Evolutionary conservation across 2,329 filamentous ascomycete species (phyloP), one percentile per base, ranked within the genome.

Genomic region (Macrophomina phaseolina): DNA sequence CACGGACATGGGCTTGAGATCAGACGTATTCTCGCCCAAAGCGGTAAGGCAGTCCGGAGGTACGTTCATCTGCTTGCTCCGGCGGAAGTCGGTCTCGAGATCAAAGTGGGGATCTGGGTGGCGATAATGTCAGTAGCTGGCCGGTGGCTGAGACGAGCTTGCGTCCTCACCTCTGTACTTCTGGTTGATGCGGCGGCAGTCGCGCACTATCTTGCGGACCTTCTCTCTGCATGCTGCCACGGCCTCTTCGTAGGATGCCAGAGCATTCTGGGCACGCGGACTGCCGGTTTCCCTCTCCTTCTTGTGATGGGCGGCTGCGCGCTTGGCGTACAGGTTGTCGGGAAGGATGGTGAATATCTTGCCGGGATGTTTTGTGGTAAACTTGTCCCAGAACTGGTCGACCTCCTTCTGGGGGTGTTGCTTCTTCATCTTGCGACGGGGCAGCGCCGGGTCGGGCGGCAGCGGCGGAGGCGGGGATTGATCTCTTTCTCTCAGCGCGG

Each of bases 111-210:
- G 86, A 74, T 95, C 92, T 62, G 58, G 28, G 58, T 62, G 58
- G 58, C 58, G 12, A 62, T 11, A 23, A 11, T 38, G 32, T 62
- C 16, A 62, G 45, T 42, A 38, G 7, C 30, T 8, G 5, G 56
- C 56, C 30, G 3, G 56, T 23, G 11, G 4, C 18, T 5, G 12
- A 32, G 46, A 18, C 11, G 32, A 34, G 52, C 16, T 61, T 23
- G 28, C 42, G 45, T 32, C 30, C 58, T n/a, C 38, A 62, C 58
- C 58, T 5, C 90, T 87, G 75, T 95, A 97, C 78, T 93, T 94
- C 74, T 93, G 90, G 77, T 96, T 96, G 58, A 91, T 85, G 3
- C 91, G 86, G 30, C 88, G 84, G 75, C 92, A 96, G 75, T 88
- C 85, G 64, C 79, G 81, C 11, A 85, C 81, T 67, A 87, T 86